A percentile compares a stretch with the other conserved stretches of the same genome.
phyloP scores from a whole-genome alignment of 208 protist genomes.

The Entamoeba invadens region DNA sequence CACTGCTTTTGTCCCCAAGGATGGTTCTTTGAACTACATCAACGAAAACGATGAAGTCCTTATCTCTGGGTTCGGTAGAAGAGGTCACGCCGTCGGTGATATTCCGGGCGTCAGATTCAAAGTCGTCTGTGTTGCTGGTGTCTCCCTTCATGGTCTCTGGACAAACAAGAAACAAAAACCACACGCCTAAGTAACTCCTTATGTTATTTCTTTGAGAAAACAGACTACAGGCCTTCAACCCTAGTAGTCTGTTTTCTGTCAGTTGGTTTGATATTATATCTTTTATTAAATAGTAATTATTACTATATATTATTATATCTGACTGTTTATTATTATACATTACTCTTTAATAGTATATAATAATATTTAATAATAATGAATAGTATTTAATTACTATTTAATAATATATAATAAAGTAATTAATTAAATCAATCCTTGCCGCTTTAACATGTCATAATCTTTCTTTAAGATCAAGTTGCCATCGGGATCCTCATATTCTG shows the following conservation, averaged over 20 bases:
- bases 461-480: slow-evolving; percentile 13
- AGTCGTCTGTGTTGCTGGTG: slow-evolving; percentile 76
- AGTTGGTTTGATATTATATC: no score
- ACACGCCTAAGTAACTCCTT: background rate
- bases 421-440: background rate
- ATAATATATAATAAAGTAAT: no score
- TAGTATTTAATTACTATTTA: no score
- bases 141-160: background rate
- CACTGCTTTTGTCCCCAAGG: slow-evolving; percentile 93
- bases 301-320: no score
- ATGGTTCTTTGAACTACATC: slow-evolving; percentile 95
- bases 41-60: slow-evolving; percentile 97
- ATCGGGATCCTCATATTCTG: slow-evolving; percentile 3
- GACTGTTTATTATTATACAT: no score
- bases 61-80: slow-evolving; percentile 91
- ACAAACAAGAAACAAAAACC: background rate
- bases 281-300: no score
- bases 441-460: background rate
- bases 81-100: slow-evolving; percentile 96
- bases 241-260: no score
- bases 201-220: background rate
- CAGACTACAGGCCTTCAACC: no score
- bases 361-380: no score
- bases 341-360: no score
- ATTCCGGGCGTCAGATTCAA: slow-evolving; percentile 96